Evolutionary conservation across 139 green algal species (phyloP).

Genomic region (Medakamo hakoo): DNA sequence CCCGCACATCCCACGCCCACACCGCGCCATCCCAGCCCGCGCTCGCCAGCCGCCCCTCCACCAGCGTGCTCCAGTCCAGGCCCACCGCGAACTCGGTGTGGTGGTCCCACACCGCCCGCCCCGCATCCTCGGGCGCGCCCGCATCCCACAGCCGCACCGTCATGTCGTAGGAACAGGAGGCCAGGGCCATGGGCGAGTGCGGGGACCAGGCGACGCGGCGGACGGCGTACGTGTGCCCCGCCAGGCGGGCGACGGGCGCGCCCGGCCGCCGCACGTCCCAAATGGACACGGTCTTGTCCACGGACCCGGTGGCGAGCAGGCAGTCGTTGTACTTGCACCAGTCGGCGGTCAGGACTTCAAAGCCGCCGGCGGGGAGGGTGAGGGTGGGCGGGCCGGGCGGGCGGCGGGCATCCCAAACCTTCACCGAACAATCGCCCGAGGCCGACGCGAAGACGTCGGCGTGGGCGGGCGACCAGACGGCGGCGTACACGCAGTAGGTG

Average conservation of each 20-base stretch:
- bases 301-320: conserved; percentile 67
- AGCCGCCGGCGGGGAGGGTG: conserved; percentile 58
- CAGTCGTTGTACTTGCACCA: conserved; percentile 98
- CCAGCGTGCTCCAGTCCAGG: conserved; percentile 67
- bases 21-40: conserved; percentile 72
- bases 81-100: conserved; percentile 83
- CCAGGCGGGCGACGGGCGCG: conserved; percentile 40
- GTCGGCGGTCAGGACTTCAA: conserved; percentile 65
- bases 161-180: conserved; percentile 86
- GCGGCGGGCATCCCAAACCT: conserved; percentile 78
- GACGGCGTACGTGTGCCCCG: conserved; percentile 51
- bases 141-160: conserved; percentile 87
- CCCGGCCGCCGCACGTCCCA: conserved; percentile 64
- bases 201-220: conserved; percentile 75
- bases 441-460: conserved; percentile 66
- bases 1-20: conserved; percentile 30
- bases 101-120: conserved; percentile 62
- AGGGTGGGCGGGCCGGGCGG: conserved; percentile 40
- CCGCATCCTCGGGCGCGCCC: conserved; percentile 40
- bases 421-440: conserved; percentile 64
- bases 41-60: conserved; percentile 64
- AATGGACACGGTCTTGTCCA: conserved; percentile 87
- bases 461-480: conserved; percentile 59
- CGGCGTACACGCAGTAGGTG: conserved; percentile 95
- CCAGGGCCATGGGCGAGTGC: conserved; percentile 57